Evolutionary conservation across 371 early-diverging fungal genomes (phyloP).

Genomic region (Mortierella sp.): DNA sequence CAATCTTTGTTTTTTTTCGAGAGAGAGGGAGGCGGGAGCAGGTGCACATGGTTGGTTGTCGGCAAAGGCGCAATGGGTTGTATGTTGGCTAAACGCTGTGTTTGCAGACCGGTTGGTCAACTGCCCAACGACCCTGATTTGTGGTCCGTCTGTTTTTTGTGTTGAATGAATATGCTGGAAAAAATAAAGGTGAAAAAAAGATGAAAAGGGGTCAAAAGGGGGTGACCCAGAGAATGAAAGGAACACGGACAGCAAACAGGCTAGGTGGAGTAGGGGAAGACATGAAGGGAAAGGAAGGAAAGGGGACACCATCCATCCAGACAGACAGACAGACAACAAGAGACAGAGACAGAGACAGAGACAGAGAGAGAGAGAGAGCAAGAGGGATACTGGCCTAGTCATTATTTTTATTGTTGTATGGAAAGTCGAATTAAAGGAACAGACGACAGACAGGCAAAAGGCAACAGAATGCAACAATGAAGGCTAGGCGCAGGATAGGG

Average conservation of each 20-base stretch:
- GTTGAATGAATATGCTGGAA: neutral
- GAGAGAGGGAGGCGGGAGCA: no score
- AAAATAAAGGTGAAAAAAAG: neutral
- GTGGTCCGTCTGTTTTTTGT: neutral
- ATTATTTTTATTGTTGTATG: neutral
- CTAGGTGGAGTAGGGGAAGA: neutral
- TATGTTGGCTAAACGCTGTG: neutral
- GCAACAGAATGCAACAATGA: neutral
- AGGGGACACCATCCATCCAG: neutral
- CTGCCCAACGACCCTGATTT: conserved; percentile 8
- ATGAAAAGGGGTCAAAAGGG: neutral
- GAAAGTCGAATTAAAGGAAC: neutral
- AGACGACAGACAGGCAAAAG: neutral
- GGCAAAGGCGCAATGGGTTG: neutral
- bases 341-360: neutral
- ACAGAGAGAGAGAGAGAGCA: no score
- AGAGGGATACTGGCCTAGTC: no score
- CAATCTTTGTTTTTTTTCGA: neutral
- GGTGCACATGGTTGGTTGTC: neutral
- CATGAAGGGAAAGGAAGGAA: neutral
- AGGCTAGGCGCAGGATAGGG: neutral
- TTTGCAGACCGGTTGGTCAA: neutral
- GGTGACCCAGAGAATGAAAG: conserved; percentile 11
- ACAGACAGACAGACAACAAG: neutral
- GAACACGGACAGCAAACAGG: neutral